These are phyloP conservation scores for Aspergillus diversus DNA, from an alignment of 495 filamentous ascomycete genomes.

Conservation along the genomic window DNA sequence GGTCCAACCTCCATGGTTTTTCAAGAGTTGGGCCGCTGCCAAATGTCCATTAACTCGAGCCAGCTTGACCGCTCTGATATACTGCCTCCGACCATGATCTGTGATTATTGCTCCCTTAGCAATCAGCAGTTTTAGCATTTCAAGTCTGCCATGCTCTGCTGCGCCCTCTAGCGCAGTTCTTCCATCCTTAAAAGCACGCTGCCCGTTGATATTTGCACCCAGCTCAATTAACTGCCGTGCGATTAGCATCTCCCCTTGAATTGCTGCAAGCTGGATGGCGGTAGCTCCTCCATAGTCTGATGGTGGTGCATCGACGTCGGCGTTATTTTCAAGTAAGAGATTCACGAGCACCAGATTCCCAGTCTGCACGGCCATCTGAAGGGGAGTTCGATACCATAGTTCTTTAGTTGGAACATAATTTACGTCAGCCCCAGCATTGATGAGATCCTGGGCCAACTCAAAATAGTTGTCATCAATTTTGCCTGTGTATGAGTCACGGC, in stretches of 20 bases:
- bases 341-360: neutral
- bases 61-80: too few species aligned
- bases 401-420: too few species aligned
- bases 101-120: too few species aligned
- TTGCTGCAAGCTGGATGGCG: neutral
- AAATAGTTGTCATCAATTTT: too few species aligned
- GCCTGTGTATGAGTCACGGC: too few species aligned
- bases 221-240: neutral
- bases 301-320: neutral
- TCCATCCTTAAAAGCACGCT: neutral
- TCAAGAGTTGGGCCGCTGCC: too few species aligned
- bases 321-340: neutral
- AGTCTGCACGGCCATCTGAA: neutral
- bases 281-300: neutral
- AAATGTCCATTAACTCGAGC: too few species aligned
- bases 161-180: neutral
- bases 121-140: neutral
- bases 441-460: too few species aligned
- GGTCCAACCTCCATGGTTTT: too few species aligned
- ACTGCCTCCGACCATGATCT: too few species aligned
- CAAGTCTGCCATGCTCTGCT: neutral
- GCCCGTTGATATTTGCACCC: neutral
- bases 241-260: neutral
- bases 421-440: too few species aligned
- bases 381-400: neutral